Evolutionary conservation across 176 grass and related monocot genomes (phyloP).

Genomic region (Lolium rigidum): DNA sequence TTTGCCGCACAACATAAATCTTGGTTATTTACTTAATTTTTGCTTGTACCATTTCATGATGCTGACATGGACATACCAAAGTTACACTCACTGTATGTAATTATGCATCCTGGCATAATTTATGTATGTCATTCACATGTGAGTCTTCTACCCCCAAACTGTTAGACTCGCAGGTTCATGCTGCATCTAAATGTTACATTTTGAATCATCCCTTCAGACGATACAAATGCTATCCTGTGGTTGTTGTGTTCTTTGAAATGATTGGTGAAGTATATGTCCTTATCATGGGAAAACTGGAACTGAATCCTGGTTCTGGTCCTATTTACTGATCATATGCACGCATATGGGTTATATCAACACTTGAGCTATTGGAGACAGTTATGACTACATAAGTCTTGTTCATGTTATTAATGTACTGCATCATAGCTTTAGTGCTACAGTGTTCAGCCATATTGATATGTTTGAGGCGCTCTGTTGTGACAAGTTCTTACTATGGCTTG

Average conservation of each 20-base stretch:
- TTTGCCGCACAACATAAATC: neutral
- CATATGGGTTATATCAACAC: neutral
- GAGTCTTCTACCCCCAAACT: conserved; percentile 20
- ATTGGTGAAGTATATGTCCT: conserved; percentile 1
- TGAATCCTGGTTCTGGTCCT: conserved; percentile 9
- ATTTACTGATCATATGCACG: conserved; percentile 13
- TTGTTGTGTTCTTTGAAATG: conserved; percentile 18
- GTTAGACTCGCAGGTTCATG: conserved; percentile 1
- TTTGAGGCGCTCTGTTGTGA: no score
- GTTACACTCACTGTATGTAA: neutral
- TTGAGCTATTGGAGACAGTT: conserved; percentile 1
- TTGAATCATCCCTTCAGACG: conserved; percentile 6
- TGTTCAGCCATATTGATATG: no score
- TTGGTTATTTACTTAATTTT: conserved; percentile 8
- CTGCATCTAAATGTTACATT: conserved; percentile 34
- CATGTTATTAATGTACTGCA: no score
- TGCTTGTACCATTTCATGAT: conserved; percentile 17
- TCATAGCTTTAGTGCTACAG: no score
- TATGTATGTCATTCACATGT: neutral
- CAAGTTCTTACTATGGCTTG: neutral
- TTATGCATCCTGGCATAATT: neutral
- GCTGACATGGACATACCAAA: conserved; percentile 22
- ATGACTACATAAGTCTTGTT: no score
- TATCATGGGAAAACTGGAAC: conserved; percentile 15
- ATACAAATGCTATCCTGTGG: neutral